These are phyloP conservation scores for Rhodofomes roseus DNA, from an alignment of 1,284 basidiomycete species.

Conservation along the genomic window DNA sequence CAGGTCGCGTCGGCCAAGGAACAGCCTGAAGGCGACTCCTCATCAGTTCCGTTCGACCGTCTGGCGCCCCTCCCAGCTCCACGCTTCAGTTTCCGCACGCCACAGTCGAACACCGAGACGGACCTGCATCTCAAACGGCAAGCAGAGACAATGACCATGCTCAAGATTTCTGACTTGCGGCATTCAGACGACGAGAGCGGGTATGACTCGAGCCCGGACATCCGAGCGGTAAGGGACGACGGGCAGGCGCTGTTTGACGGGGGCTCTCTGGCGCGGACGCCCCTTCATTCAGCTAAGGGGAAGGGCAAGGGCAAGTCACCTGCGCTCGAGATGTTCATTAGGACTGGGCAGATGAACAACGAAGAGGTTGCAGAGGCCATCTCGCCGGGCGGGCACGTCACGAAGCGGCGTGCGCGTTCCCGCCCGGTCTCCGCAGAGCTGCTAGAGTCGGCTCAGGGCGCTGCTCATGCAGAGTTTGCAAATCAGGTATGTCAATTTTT, in stretches of 20 bases:
- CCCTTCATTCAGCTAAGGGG: constrained; percentile 31
- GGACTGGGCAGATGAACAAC: constrained; percentile 19
- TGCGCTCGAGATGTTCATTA: constrained; percentile 14
- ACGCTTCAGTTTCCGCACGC: constrained; percentile 49
- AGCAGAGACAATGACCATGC: constrained; percentile 59
- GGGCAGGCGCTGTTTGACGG: constrained; percentile 18
- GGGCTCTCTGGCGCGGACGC: constrained; percentile 12
- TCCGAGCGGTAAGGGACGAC: constrained; percentile 33
- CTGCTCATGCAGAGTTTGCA: constrained; percentile 21
- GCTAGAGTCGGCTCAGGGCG: constrained; percentile 43
- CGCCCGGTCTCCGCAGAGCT: constrained; percentile 66
- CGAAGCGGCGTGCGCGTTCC: constrained; percentile 65
- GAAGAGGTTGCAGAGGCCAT: constrained; percentile 62
- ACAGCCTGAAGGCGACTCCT: constrained; percentile 16
- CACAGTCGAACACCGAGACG: constrained; percentile 58
- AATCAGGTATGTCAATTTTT: constrained; percentile 23
- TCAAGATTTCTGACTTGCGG: constrained; percentile 57
- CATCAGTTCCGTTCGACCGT: constrained; percentile 44
- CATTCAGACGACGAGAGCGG: constrained; percentile 41
- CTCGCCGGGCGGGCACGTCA: constrained; percentile 70
- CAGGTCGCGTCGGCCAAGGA: constrained; percentile 24
- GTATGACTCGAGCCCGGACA: constrained; percentile 46
- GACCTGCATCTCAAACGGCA: constrained; percentile 60
- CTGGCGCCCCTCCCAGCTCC: constrained; percentile 62
- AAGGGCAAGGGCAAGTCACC: constrained; percentile 29